These are phyloP conservation scores for Bipolaris zeicola DNA, from an alignment of 2,329 filamentous ascomycete genomes.

Conservation along the genomic window DNA sequence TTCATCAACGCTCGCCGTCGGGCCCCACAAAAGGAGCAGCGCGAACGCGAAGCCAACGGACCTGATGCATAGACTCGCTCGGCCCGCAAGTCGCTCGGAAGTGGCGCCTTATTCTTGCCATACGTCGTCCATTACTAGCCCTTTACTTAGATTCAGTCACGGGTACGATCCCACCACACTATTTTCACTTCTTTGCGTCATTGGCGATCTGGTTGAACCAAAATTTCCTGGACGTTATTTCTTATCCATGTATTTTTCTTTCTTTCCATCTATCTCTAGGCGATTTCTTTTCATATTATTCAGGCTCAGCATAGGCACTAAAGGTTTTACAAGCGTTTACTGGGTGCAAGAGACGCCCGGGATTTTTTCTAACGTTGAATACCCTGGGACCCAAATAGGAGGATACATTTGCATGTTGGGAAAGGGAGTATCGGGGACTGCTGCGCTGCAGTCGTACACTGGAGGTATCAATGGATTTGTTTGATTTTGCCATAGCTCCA, in stretches of 20 bases:
- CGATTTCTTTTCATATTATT: not conserved
- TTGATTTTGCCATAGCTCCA: not conserved
- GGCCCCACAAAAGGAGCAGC: conserved; percentile 38
- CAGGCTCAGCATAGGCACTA: not conserved
- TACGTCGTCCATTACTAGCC: not conserved
- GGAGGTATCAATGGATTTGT: conserved; percentile 1
- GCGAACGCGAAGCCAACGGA: conserved; percentile 33
- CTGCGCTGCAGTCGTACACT: conserved; percentile 2
- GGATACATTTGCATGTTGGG: conserved; percentile 17
- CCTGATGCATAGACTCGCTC: conserved; percentile 11
- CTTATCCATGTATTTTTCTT: no score
- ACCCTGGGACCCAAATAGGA: conserved; percentile 25
- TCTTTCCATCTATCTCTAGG: not conserved
- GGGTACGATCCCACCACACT: not conserved
- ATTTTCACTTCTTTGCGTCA: not conserved
- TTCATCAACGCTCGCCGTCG: conserved; percentile 78
- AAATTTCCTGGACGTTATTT: not conserved
- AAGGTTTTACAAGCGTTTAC: conserved; percentile 1
- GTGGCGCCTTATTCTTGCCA: not conserved
- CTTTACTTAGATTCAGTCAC: not conserved
- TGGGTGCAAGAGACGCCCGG: conserved; percentile 1
- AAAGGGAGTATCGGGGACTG: conserved; percentile 7
- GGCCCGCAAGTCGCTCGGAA: not conserved
- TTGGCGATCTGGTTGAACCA: conserved; percentile 1
- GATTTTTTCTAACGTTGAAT: conserved; percentile 18